Evolutionary conservation across 2,329 filamentous ascomycete species (phyloP).

Genomic region (Ophiostoma ulmi): DNA sequence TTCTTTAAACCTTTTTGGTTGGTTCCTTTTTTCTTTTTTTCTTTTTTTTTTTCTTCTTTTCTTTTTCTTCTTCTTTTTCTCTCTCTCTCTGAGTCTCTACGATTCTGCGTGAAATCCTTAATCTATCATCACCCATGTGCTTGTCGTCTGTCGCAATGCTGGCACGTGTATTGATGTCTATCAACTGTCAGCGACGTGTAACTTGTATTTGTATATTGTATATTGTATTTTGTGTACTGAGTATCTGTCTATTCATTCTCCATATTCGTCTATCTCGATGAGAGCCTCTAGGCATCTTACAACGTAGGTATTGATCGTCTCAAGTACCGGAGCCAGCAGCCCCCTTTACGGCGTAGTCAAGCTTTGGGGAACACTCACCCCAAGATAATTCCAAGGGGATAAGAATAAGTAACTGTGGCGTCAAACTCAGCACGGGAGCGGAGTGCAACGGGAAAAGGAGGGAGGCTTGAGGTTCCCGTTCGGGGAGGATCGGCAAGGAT

Average conservation of each 20-base stretch:
- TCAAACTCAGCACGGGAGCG: background rate
- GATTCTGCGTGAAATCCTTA: too few relatives aligned
- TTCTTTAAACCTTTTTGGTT: background rate
- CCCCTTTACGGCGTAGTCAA: conserved; percentile 12
- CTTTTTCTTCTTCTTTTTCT: background rate
- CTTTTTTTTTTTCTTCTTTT: background rate
- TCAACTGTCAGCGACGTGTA: background rate
- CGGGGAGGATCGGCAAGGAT: background rate
- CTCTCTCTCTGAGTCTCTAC: too few relatives aligned
- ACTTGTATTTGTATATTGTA: background rate
- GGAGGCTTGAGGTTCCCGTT: background rate
- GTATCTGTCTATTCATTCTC: background rate
- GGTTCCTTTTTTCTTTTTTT: background rate
- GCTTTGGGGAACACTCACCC: background rate
- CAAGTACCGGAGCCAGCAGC: conserved; percentile 12
- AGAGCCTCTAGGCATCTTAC: background rate
- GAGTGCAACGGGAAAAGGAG: background rate
- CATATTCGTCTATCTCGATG: background rate
- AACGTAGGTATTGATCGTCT: conserved; percentile 12
- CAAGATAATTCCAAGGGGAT: background rate
- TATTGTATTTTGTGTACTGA: background rate
- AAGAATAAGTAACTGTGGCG: background rate
- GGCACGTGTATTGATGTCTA: background rate
- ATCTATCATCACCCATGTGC: background rate
- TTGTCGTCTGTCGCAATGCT: conserved; percentile 4